These are phyloP conservation scores for Yamadazyma sp. DNA, from an alignment of 1,139 yeast species.

Conservation along the genomic window DNA sequence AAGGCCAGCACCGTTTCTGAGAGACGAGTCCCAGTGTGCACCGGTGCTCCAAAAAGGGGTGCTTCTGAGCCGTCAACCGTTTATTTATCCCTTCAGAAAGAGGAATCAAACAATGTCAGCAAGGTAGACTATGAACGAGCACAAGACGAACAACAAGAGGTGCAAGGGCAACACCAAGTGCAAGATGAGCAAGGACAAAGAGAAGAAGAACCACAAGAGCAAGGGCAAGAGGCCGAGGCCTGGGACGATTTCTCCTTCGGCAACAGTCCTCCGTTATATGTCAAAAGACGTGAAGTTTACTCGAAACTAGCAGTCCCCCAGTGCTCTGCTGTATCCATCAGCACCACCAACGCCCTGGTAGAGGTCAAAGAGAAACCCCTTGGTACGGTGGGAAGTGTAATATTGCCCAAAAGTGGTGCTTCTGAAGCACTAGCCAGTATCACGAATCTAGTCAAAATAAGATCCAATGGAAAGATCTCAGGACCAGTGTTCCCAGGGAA, in stretches of 20 bases:
- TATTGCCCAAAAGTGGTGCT: neutral
- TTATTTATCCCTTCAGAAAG: neutral
- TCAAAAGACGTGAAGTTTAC: slow-evolving; percentile 5
- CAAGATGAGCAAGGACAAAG: neutral
- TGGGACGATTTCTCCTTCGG: slow-evolving; percentile 7
- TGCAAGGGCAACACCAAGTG: neutral
- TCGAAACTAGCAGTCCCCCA: slow-evolving; percentile 4
- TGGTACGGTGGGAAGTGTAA: neutral
- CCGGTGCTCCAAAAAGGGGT: neutral
- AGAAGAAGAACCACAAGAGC: neutral
- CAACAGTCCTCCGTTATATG: slow-evolving; percentile 12
- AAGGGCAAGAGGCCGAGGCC: neutral
- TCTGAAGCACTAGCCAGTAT: neutral
- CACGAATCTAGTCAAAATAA: slow-evolving; percentile 4
- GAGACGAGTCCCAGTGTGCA: too few species aligned
- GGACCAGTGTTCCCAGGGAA: slow-evolving; percentile 4
- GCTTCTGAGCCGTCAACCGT: slow-evolving; percentile 1
- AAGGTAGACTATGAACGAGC: too few species aligned
- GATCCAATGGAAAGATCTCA: slow-evolving; percentile 10
- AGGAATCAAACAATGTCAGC: neutral
- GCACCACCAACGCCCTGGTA: neutral
- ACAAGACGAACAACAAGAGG: too few species aligned
- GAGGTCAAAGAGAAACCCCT: neutral
- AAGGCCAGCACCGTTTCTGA: neutral
- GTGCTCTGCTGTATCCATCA: neutral